Conservation (phyloP, 2,329 filamentous ascomycete species). For the Colletotrichum cuscutae region DNA sequence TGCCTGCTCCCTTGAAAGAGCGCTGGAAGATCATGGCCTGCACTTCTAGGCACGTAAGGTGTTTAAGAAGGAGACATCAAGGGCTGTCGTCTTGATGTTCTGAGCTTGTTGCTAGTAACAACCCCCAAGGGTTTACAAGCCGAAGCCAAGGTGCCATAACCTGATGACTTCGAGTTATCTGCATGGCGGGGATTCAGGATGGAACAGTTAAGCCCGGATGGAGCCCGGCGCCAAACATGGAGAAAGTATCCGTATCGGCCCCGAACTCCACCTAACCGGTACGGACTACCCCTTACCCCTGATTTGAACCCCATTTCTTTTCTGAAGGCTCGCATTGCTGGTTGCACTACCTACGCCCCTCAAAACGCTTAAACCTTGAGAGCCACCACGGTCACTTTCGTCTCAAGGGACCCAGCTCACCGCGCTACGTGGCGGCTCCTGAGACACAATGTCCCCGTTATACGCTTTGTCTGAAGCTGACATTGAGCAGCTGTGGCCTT, state of each 20-base stretch:
- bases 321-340: neutral
- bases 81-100: too few relatives aligned
- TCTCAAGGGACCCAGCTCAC: neutral
- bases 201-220: neutral
- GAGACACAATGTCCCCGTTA: constrained; percentile 5
- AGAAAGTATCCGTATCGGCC: neutral
- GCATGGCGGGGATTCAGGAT: neutral
- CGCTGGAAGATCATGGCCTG: too few relatives aligned
- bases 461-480: neutral
- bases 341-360: neutral
- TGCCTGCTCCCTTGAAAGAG: too few relatives aligned
- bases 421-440: constrained; percentile 18
- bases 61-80: too few relatives aligned
- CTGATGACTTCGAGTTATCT: too few relatives aligned
- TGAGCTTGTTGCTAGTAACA: too few relatives aligned
- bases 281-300: neutral
- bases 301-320: neutral
- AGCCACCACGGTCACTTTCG: neutral
- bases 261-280: neutral
- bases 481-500: neutral
- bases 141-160: too few relatives aligned
- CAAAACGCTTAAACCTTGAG: neutral
- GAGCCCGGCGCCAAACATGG: neutral
- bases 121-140: neutral
- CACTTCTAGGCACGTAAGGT: too few relatives aligned